phyloP scores from a whole-genome alignment of 257 asterid genomes.

The Craterostigma plantagineum region DNA sequence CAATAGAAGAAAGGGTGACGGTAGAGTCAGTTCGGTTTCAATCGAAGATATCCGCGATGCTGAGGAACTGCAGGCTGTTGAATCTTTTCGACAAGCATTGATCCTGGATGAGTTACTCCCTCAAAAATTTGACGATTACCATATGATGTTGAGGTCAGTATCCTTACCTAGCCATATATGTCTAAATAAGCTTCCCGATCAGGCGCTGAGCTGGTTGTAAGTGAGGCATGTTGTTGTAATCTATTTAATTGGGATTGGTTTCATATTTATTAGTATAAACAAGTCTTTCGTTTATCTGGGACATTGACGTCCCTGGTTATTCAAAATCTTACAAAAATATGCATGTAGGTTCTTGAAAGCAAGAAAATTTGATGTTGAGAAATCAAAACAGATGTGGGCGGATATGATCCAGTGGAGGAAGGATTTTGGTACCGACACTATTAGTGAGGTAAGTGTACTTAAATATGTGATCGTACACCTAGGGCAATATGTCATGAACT shows the following conservation, averaged over 20 bases:
- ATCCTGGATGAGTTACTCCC: conserved; percentile 61
- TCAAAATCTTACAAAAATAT: neutral
- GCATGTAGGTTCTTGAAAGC: conserved; percentile 61
- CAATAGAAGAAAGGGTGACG: conserved; percentile 49
- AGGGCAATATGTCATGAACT: neutral
- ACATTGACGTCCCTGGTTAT: neutral
- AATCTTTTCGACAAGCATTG: conserved; percentile 57
- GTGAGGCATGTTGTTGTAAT: no score
- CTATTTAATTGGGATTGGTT: no score
- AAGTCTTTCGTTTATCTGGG: no score
- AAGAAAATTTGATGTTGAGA: conserved; percentile 66
- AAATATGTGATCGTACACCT: neutral
- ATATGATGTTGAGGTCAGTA: conserved; percentile 64
- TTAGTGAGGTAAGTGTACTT: conserved; percentile 27
- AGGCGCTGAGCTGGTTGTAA: no score
- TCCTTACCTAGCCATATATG: neutral
- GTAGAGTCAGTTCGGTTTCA: conserved; percentile 69
- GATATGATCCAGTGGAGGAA: conserved; percentile 86
- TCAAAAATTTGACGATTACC: conserved; percentile 58
- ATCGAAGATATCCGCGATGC: conserved; percentile 78
- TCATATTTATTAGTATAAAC: no score
- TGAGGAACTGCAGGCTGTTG: conserved; percentile 66
- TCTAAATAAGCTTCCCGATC: neutral
- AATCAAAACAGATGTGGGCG: conserved; percentile 75
- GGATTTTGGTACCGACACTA: conserved; percentile 55